A percentile compares a stretch with the other conserved stretches of the same genome.
Evolutionary conservation across 1,284 basidiomycete species (phyloP).

Genomic region (Puccinia coronata): DNA sequence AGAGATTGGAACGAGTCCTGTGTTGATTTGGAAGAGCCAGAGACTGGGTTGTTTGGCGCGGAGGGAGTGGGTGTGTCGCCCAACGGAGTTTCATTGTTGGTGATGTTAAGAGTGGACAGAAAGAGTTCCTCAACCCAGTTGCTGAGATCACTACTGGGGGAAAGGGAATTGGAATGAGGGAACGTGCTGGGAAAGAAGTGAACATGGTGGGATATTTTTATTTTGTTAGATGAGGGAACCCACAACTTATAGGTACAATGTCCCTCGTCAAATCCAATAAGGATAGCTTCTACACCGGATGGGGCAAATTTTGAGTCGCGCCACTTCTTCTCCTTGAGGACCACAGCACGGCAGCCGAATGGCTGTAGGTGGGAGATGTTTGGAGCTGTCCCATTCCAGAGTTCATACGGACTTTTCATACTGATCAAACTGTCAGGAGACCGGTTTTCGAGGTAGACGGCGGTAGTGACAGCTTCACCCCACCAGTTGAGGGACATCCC

Average conservation of each 20-base stretch:
- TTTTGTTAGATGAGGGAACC: neutral
- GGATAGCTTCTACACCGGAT: neutral
- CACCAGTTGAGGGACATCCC: neutral
- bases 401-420: neutral
- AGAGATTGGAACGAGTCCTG: too few relatives aligned
- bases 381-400: neutral
- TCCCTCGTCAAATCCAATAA: neutral
- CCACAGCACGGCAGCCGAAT: constrained; percentile 10
- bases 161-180: neutral
- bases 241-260: constrained; percentile 3
- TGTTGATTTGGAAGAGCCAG: too few relatives aligned
- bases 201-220: neutral
- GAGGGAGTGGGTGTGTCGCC: too few relatives aligned
- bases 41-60: too few relatives aligned
- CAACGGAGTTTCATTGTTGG: too few relatives aligned
- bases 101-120: too few relatives aligned
- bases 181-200: neutral
- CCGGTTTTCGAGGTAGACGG: constrained; percentile 14
- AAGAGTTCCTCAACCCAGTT: too few relatives aligned
- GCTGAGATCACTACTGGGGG: too few relatives aligned
- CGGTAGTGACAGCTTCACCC: neutral
- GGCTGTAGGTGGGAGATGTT: neutral
- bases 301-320: neutral
- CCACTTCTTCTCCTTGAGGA: too few relatives aligned
- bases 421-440: neutral